A percentile compares a stretch with the other conserved stretches of the same genome.
phyloP scores from a whole-genome alignment of 176 grass and related monocot species.

The Triticum dicoccoides region DNA sequence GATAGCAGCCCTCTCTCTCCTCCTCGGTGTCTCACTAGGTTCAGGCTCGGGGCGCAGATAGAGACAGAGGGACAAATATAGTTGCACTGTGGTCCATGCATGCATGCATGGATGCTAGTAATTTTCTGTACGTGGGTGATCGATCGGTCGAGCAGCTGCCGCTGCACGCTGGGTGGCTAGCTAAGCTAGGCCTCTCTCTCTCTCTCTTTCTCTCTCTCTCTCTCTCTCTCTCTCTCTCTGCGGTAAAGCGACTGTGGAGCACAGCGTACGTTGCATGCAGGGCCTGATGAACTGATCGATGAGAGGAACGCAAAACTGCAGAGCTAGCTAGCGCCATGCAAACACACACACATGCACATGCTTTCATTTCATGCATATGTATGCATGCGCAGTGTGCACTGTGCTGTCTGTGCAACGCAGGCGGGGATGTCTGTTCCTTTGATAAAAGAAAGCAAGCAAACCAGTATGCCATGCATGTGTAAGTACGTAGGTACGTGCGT shows the following conservation, averaged over 20 bases:
- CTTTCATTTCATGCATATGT: neutral
- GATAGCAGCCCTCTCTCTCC: neutral
- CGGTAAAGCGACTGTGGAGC: conserved; percentile 11
- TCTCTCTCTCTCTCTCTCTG: neutral
- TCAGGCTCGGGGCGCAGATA: neutral
- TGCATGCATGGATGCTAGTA: neutral
- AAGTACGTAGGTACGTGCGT: neutral
- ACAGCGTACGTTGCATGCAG: neutral
- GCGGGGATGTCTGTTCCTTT: conserved; percentile 22
- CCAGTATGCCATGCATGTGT: neutral
- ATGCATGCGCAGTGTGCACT: neutral
- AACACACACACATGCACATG: neutral
- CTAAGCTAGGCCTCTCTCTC: neutral
- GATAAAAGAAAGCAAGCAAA: neutral
- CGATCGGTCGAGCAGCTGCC: conserved; percentile 1
- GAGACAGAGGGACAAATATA: conserved; percentile 19
- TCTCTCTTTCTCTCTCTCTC: too few species aligned
- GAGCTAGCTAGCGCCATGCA: neutral
- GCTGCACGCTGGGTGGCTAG: neutral
- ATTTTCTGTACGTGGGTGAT: conserved; percentile 14
- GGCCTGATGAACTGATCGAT: neutral
- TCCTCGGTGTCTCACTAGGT: neutral
- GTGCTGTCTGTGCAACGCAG: conserved; percentile 1
- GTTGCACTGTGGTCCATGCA: conserved; percentile 22
- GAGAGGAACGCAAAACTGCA: neutral